Base-by-base conservation (phyloP, 2,329 filamentous ascomycete genomes). In the Penicillium capsulatum region DNA sequence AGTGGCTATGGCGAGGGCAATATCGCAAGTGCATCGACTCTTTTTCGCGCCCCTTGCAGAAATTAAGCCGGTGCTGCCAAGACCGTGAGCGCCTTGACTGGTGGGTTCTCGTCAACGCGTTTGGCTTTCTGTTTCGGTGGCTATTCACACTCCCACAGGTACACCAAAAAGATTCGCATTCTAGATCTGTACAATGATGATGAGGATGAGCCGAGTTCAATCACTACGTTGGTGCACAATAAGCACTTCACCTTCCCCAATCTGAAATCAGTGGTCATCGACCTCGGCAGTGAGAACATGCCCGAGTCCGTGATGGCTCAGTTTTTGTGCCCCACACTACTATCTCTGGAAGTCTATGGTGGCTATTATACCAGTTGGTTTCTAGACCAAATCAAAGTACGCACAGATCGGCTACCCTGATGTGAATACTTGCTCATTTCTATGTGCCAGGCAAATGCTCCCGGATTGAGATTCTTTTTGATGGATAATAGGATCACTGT, bases 261-360 rank as follows among this genome's bases (percentile, higher is more conserved):
- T 6, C 10, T 24, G 3, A 17, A 17, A 15, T 34, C 31, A 3
- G 31, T 22, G 6, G n/a, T 22, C n/a, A 17, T 34, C 3, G 31
- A 34, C 31, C 3, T 34, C 16, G 31, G 31, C 8, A 34, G 31
- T n/a, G 31, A 34, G 13, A 22, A 34, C 17, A 34, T 34, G 31
- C 7, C 19, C 4, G 31, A 34, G 19, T 10, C 19, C 3, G 11
- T 17, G 16, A 34, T 34, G 16, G 15, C 19, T 4, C 31, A 19
- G 11, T 20, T 34, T 22, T 15, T 34, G 11, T 34, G 14, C 3
- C 31, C 17, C 17, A 34, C 7, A 6, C 31, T 34, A 4, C n/a
- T 34, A n/a, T 3, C 4, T 6, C 31, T 34, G 9, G 31, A 34
- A 17, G 10, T 34, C 6, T 34, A 10, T 22, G 31, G 31, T 3